Percentiles rank a stretch among this genome's conserved stretches.
Evolutionary conservation across 306 rosid species (phyloP).

Genomic region (Prunus salicina): DNA sequence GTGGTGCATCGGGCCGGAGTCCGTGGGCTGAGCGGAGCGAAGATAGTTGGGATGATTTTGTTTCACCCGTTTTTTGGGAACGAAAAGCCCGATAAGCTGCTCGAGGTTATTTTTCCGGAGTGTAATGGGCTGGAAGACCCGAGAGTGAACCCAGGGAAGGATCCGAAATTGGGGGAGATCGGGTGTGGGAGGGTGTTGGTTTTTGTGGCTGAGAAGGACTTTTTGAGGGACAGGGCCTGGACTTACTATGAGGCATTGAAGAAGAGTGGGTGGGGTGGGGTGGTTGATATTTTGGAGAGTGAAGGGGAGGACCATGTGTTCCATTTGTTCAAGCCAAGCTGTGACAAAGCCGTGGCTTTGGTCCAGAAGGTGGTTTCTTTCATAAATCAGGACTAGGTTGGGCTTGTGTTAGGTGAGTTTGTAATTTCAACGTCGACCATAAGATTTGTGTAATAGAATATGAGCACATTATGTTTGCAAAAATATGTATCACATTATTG

Average conservation of each 20-base stretch:
- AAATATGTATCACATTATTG: too few relatives aligned
- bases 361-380: constrained; percentile 35
- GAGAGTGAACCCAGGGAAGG: constrained; percentile 38
- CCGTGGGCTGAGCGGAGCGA: constrained; percentile 2
- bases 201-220: constrained; percentile 63
- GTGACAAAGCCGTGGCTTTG: constrained; percentile 36
- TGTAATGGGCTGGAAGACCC: not conserved
- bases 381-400: constrained; percentile 9
- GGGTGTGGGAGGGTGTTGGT: constrained; percentile 51
- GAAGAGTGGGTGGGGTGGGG: constrained; percentile 52
- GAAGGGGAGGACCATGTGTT: constrained; percentile 55
- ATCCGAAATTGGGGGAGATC: constrained; percentile 45
- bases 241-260: constrained; percentile 41
- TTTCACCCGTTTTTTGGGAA: constrained; percentile 28
- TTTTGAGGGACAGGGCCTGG: constrained; percentile 47
- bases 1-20: constrained; percentile 13
- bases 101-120: constrained; percentile 25
- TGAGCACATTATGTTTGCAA: too few relatives aligned
- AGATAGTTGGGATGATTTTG: constrained; percentile 16
- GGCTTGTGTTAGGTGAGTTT: too few relatives aligned
- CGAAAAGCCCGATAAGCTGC: constrained; percentile 15
- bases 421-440: too few relatives aligned
- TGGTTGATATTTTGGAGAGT: constrained; percentile 40
- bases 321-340: constrained; percentile 42
- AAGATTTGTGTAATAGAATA: too few relatives aligned